Base-by-base conservation (phyloP, 345 rosid species). In the Aquilaria yunnanensis region DNA sequence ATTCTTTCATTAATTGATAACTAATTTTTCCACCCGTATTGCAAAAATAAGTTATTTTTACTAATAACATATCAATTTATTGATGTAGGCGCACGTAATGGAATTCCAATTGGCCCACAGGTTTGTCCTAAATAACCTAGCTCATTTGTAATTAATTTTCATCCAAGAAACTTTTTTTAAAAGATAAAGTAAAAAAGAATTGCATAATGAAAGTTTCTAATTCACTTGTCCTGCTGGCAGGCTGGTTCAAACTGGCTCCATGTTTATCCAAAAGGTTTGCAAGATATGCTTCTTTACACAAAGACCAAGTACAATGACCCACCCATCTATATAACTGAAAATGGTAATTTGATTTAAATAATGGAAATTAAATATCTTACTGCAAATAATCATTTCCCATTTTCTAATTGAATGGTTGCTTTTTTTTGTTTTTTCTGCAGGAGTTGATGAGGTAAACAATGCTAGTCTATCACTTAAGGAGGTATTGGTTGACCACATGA, bases 381-480 rank as follows among this genome's bases (percentile, higher is more conserved):
- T 16, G 23, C 23, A 16, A 37, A 37, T 37, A 8, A 37, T 37
- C 2, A 37, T 37, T 3, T 34, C 5, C 41, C 6, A 34, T 16
- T 16, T 16, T 34, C 41, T 3, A 34, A 6, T 3, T 34, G 41
- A 34, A 34, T 34, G 6, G 8, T 8, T 37, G 8, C 4, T 37
- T 5, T 5, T 5, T n/a, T n/a, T n/a, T n/a, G n/a, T 5, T 37
- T 34, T 3, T 3, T 34, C 8, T 45, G 61, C 32, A 54, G 57
- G 85, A 14, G 4, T 81, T 0, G 70, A 63, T 13, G 77, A 78
- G 50, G 33, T 14, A 4, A 71, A 78, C 54, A 62, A 81, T 67
- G 67, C 65, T 0, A 64, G 74, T 9, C 10, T 69, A 43, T 54
- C 82, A 0, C 6, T 81, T 0, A 66, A 77, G 59, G 72, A 81